These are phyloP conservation scores for Candida railenensis DNA, from an alignment of 805 yeast species.

Conservation along the genomic window DNA sequence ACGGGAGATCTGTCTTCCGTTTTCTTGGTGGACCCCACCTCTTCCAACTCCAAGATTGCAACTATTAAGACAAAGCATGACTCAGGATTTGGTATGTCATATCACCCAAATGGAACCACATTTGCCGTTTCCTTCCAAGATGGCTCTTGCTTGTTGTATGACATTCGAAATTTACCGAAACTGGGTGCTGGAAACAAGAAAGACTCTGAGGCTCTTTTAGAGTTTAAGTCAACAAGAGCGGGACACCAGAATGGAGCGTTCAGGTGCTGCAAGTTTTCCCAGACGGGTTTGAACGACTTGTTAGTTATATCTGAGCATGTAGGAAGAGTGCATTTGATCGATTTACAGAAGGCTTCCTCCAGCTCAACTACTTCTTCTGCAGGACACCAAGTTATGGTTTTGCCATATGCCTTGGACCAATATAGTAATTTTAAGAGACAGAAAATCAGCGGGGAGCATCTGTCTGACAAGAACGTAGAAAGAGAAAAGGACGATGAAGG, in stretches of 20 bases:
- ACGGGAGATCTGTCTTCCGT: slow-evolving; percentile 79
- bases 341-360: slow-evolving; percentile 58
- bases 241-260: slow-evolving; percentile 62
- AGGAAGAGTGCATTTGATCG: slow-evolving; percentile 83
- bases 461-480: slow-evolving; percentile 6
- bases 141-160: slow-evolving; percentile 77
- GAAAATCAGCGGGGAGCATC: slow-evolving; percentile 4
- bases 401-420: slow-evolving; percentile 53
- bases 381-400: slow-evolving; percentile 72
- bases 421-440: slow-evolving; percentile 25
- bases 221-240: slow-evolving; percentile 59
- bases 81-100: slow-evolving; percentile 80
- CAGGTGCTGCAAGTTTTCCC: slow-evolving; percentile 51
- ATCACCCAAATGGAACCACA: slow-evolving; percentile 68
- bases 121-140: slow-evolving; percentile 85
- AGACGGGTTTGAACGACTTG: slow-evolving; percentile 68
- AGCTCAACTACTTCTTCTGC: slow-evolving; percentile 15
- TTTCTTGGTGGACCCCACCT: slow-evolving; percentile 51
- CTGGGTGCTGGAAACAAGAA: not conserved
- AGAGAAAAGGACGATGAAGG: not conserved
- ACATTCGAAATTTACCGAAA: slow-evolving; percentile 54
- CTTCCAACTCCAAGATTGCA: slow-evolving; percentile 23
- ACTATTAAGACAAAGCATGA: slow-evolving; percentile 62
- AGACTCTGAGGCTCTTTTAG: slow-evolving; percentile 42
- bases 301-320: slow-evolving; percentile 79